Base-by-base conservation (phyloP, 495 filamentous ascomycete genomes). In the Penicillium fimorum region DNA sequence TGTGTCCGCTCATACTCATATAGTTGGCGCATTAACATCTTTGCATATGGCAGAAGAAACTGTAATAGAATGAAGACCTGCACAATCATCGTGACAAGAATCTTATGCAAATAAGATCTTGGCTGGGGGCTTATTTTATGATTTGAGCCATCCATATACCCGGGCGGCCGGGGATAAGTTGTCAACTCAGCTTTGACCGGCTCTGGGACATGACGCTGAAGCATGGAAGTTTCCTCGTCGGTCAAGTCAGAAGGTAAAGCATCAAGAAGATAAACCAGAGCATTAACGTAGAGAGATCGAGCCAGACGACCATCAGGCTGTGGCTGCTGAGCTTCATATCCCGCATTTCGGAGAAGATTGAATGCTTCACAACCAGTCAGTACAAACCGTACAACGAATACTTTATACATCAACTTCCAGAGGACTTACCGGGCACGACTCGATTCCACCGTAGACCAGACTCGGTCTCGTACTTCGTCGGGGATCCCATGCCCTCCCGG, bases 231-330 rank as follows among this genome's bases (percentile, higher is more conserved):
- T 55, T 79, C 70, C 38, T 74, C 66, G 5, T 55, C 4, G 4
- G 76, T 81, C 12, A 92, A 65, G 53, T 88, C 76, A 0, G 63
- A 46, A 0, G 89, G 88, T 0, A 92, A 75, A 0, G 82, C 88
- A 47, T 81, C 79, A 3, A 90, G 78, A 4, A 91, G 73, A 64
- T 90, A 89, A 7, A 79, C 74, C 7, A 89, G 52, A 41, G 84
- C 81, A 61, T 85, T 79, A 24, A 92, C 73, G 65, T 89, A 91
- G 1, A 89, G 75, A 17, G 82, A 79, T n/a, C 88, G 78, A 41
- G 81, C 79, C 29, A 87, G 65, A n/a, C 62, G 67, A 27, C 59
- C 59, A 47, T 78, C 75, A 12, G 68, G 64, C 1, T 66, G 59
- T 15, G 65, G 59, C 50, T 72, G 72, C 51, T 74, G 72, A 9